Base-by-base conservation (phyloP, 495 filamentous ascomycete genomes). In the Penicillium silybi region DNA sequence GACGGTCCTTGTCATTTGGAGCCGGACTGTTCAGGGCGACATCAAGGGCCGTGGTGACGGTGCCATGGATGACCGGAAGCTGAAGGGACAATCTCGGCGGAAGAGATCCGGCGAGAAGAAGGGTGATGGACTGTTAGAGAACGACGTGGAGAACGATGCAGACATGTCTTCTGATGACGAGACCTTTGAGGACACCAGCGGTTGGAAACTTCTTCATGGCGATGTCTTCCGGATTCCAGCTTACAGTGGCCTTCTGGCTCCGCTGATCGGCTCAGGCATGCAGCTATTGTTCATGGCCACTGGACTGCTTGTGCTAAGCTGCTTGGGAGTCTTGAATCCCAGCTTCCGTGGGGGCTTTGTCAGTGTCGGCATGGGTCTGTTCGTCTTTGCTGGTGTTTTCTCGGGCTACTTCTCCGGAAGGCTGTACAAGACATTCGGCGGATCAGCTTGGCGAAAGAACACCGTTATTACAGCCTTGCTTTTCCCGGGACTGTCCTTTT, bases 141-240 rank as follows among this genome's bases (percentile, higher is more conserved):
- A 69, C 15, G 85, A 83, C 50, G 74, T 75, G n/a, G 78, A 83
- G 26, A 73, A 72, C 15, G 83, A 83, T 51, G 81, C 71, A 3
- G 88, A 90, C 39, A 58, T 78, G 7, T 80, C 78, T 2, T 86
- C 82, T 13, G 90, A 92, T 48, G 92, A 91, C 1, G 90, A 95
- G 54, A 67, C 74, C 5, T 65, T 90, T 3, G 92, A 97, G 57
- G 92, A 97, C 56, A 78, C 88, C 29, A 89, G 89, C 17, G 92
- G 92, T 35, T 97, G 92, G 92, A 97, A 96, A 63, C 75, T 95
- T 18, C 77, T 96, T n/a, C 92, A 97, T 61, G 90, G 84, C 15
- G 92, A 97, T 67, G 89, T 96, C n/a, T 97, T 97, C 73, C 82
- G 91, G 18, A 69, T 85, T 18, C 92, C 92, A 4, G 64, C 78